phyloP scores from a whole-genome alignment of 2,329 filamentous ascomycete species.

The Rhynchosporium graminicola region DNA sequence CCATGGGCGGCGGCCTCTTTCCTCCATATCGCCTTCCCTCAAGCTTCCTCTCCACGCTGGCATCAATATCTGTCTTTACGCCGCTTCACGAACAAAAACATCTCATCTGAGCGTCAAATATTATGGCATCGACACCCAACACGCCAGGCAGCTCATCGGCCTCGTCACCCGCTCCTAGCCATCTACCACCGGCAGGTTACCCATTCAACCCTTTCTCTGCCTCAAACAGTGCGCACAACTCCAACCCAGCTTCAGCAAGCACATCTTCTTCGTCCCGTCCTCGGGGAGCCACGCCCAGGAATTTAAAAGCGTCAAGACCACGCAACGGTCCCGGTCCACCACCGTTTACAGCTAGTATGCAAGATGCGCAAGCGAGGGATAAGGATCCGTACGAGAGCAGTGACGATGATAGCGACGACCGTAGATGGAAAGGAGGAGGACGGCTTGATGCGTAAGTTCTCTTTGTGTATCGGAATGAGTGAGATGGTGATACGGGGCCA shows the following conservation, averaged over 20 bases:
- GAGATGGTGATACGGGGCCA: not conserved
- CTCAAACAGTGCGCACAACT: not conserved
- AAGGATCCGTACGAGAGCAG: constrained; percentile 52
- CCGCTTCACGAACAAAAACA: not conserved
- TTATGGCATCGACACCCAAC: not conserved
- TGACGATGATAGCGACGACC: constrained; percentile 21
- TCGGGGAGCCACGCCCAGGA: not conserved
- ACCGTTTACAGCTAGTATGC: constrained; percentile 52
- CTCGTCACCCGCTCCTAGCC: not conserved
- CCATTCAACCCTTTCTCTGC: not conserved
- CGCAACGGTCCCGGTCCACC: not conserved
- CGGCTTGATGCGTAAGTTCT: constrained; percentile 13
- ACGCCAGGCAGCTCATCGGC: not conserved
- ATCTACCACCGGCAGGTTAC: not conserved
- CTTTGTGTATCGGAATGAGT: not conserved
- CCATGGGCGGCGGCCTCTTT: no score
- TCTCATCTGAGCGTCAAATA: not conserved
- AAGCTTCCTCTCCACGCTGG: not conserved
- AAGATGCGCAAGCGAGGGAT: constrained; percentile 59
- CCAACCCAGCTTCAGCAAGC: not conserved
- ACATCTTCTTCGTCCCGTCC: constrained; percentile 5
- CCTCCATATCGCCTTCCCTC: not conserved
- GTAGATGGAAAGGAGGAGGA: constrained; percentile 1
- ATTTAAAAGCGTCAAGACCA: not conserved
- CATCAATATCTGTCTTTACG: not conserved